phyloP scores from a whole-genome alignment of 1,284 basidiomycete genomes.

The Cystobasidium slooffiae region DNA sequence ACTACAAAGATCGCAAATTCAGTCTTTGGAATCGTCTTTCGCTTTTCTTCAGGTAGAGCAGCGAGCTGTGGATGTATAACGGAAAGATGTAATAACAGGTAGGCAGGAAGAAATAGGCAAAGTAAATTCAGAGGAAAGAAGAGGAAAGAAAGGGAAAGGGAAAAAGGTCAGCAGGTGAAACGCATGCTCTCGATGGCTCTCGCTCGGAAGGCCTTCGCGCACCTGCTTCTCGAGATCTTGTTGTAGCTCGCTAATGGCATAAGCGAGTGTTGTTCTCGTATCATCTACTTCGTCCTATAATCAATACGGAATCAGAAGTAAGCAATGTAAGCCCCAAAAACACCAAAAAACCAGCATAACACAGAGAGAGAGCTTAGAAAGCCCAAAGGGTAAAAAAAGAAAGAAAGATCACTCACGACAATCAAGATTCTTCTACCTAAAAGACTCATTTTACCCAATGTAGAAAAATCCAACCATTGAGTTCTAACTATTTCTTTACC shows the following conservation, averaged over 20 bases:
- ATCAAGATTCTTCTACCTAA: conserved; percentile 79
- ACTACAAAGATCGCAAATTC: conserved; percentile 90
- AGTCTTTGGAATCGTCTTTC: conserved; percentile 59
- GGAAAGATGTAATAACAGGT: too few species aligned
- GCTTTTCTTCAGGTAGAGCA: conserved; percentile 63
- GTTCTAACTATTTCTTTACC: conserved; percentile 84
- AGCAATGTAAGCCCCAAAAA: background rate
- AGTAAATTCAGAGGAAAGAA: too few species aligned
- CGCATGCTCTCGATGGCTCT: background rate
- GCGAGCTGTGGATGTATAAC: conserved; percentile 39
- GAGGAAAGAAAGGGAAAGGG: too few species aligned
- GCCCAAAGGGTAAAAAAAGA: too few species aligned
- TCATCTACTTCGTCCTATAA: conserved; percentile 89
- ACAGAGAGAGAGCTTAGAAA: background rate
- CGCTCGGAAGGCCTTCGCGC: conserved; percentile 52
- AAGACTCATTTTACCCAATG: conserved; percentile 69
- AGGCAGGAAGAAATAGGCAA: background rate
- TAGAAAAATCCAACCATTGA: conserved; percentile 72
- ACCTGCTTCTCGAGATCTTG: conserved; percentile 79
- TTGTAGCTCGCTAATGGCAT: conserved; percentile 81
- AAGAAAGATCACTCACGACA: conserved; percentile 65
- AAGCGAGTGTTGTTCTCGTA: conserved; percentile 71
- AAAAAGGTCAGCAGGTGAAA: too few species aligned
- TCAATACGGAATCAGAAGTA: background rate
- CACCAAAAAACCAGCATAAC: background rate